phyloP scores from a whole-genome alignment of 495 filamentous ascomycete genomes.

The Lepidopterella palustris region DNA sequence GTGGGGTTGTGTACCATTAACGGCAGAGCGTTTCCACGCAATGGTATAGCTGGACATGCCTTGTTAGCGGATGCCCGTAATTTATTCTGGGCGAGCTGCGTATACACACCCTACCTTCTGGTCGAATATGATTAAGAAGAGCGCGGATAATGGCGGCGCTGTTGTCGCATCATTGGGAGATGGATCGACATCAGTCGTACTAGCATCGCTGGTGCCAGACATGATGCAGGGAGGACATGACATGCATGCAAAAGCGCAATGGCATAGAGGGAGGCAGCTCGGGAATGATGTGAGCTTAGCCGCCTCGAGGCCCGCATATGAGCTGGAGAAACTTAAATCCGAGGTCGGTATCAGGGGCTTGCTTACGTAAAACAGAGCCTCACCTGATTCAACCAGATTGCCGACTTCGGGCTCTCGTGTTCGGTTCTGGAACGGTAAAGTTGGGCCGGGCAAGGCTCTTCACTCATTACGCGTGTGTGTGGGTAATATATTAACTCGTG shows the following conservation, averaged over 20 bases:
- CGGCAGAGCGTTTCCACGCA: conserved; percentile 69
- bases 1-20: conserved; percentile 44
- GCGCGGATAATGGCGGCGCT: conserved; percentile 31
- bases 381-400: too few species aligned
- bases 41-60: conserved; percentile 59
- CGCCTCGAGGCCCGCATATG: too few species aligned
- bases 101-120: conserved; percentile 38
- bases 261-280: background rate
- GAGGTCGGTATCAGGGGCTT: too few species aligned
- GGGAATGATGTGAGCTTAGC: too few species aligned
- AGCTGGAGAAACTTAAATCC: too few species aligned
- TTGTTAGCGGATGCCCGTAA: background rate
- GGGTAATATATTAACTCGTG: too few species aligned
- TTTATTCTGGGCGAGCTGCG: background rate
- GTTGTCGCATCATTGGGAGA: conserved; percentile 4
- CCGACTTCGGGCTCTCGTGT: too few species aligned
- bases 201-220: conserved; percentile 16
- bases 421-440: too few species aligned
- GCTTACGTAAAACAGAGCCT: too few species aligned
- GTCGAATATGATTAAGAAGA: conserved; percentile 38
- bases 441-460: too few species aligned
- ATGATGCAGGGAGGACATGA: conserved; percentile 9
- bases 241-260: background rate
- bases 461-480: too few species aligned
- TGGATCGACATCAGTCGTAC: conserved; percentile 14